Conservation (phyloP, 129 eudicot genomes). For the Chrysanthemum seticuspe region DNA sequence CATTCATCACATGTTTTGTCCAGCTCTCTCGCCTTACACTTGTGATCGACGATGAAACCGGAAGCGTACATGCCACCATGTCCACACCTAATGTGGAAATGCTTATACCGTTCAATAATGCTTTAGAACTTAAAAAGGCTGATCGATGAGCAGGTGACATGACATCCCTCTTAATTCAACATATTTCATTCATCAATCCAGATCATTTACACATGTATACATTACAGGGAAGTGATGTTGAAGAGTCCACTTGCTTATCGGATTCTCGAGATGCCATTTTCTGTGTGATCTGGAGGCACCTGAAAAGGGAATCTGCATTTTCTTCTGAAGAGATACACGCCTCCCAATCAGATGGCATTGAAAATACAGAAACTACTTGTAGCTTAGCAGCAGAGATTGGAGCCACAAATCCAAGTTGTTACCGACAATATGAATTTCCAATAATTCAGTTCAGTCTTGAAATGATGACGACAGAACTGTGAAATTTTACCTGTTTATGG, state of each 20-base stretch:
- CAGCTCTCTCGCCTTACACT: no score
- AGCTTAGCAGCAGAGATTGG: constrained; percentile 34
- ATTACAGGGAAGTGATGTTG: no score
- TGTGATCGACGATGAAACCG: no score
- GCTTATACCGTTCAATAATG: no score
- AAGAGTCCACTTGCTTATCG: constrained; percentile 39
- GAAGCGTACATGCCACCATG: no score
- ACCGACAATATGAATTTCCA: constrained; percentile 29
- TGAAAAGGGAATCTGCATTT: constrained; percentile 24
- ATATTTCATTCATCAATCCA: no score
- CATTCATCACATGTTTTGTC: no score
- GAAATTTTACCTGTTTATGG: constrained; percentile 62
- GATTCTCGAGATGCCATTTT: constrained; percentile 39
- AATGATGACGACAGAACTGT: constrained; percentile 29
- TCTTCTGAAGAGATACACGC: constrained; percentile 24
- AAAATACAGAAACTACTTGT: constrained; percentile 18
- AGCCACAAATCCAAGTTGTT: constrained; percentile 12
- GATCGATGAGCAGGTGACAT: no score
- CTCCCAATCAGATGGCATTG: constrained; percentile 29
- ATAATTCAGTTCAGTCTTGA: constrained; percentile 25
- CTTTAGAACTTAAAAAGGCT: no score
- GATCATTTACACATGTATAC: no score
- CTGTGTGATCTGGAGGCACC: constrained; percentile 21
- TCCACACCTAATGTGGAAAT: no score
- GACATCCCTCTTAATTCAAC: no score